Percentiles rank a stretch among this genome's conserved stretches.
phyloP scores from a whole-genome alignment of 2,329 filamentous ascomycete species.

The Xenoacremonium recifei region DNA sequence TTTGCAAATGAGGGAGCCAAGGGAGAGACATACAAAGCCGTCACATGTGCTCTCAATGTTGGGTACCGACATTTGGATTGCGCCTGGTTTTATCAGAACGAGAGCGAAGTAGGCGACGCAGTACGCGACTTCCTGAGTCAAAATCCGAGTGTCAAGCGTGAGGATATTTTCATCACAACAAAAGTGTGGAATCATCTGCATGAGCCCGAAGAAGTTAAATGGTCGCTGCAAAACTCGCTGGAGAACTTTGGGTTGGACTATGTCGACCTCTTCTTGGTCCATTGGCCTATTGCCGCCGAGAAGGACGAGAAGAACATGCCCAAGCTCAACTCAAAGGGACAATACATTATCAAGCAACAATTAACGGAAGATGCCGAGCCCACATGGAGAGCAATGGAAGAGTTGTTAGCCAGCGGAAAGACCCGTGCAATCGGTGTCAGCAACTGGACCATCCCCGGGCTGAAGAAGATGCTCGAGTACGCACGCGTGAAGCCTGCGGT shows the following conservation, averaged over 20 bases:
- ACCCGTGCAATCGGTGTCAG: slow-evolving; percentile 48
- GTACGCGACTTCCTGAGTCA: slow-evolving; percentile 34
- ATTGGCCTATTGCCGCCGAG: slow-evolving; percentile 48
- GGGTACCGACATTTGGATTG: slow-evolving; percentile 49
- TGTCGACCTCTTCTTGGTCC: slow-evolving; percentile 51
- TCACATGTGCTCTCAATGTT: slow-evolving; percentile 41
- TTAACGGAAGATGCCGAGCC: slow-evolving; percentile 27
- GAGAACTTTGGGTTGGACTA: slow-evolving; percentile 51
- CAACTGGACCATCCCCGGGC: slow-evolving; percentile 45
- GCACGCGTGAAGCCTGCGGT: slow-evolving; percentile 48
- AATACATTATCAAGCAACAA: slow-evolving; percentile 49
- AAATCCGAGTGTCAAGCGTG: slow-evolving; percentile 27
- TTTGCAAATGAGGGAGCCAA: slow-evolving; percentile 60
- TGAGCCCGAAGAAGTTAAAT: slow-evolving; percentile 46
- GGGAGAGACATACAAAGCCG: slow-evolving; percentile 28
- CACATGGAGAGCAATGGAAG: slow-evolving; percentile 58
- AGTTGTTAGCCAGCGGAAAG: slow-evolving; percentile 43
- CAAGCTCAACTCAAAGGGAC: slow-evolving; percentile 45
- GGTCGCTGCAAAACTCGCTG: slow-evolving; percentile 46
- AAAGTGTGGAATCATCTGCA: slow-evolving; percentile 63
- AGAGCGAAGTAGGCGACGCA: slow-evolving; percentile 41
- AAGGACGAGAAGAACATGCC: slow-evolving; percentile 40
- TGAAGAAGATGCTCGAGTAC: slow-evolving; percentile 30
- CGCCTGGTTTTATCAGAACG: slow-evolving; percentile 46
- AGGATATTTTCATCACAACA: slow-evolving; percentile 50